Evolutionary conservation across 2,329 filamentous ascomycete genomes (phyloP), one percentile per base, ranked within the genome.

Genomic region (Didymellaceae sp.): DNA sequence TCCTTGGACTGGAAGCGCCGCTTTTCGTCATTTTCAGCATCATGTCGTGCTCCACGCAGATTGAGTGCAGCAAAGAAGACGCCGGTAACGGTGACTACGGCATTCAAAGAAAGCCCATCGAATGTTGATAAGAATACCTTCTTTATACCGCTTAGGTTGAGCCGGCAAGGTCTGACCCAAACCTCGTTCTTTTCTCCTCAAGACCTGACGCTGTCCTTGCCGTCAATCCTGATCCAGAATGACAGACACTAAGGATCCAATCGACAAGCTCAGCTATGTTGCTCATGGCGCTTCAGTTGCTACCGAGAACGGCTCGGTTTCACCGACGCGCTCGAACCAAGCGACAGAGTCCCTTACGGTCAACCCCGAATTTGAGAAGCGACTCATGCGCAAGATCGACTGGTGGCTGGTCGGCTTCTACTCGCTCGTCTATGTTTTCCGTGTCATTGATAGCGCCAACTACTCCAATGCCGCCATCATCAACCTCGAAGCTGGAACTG

Each of bases 391-490:
- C 6, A 71, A 70, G 47, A 57, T 66, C 8, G 67, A 70, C 49
- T 50, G 56, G 25, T 60, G 62, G 37, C 51, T 72, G 4, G 54
- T 72, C 1, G 60, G 62, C 6, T 72, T 64, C 52, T 71, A 72
- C 48, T 65, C 60, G 25, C 55, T 69, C 32, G 60, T 71, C 40
- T 68, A 66, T 35, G 58, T 59, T 38, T 68, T 69, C 24, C 58
- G 67, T 11, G 62, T 66, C 20, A 62, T 60, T 44, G 66, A 71
- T 52, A 66, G 67, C 30, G 65, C 59, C 37, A 62, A 62, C 32
- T 60, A 62, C 25, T 60, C 65, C 37, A 71, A 72, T 37, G 65
- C 64, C 2, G 68, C 69, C 7, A 71, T 71, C 52, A 67, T 72
- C 49, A 72, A 72, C 32, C 53, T 70, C 17, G 66, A 70, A 43